Base-by-base conservation (phyloP, 1,284 basidiomycete species). In the Marasmius sp. region DNA sequence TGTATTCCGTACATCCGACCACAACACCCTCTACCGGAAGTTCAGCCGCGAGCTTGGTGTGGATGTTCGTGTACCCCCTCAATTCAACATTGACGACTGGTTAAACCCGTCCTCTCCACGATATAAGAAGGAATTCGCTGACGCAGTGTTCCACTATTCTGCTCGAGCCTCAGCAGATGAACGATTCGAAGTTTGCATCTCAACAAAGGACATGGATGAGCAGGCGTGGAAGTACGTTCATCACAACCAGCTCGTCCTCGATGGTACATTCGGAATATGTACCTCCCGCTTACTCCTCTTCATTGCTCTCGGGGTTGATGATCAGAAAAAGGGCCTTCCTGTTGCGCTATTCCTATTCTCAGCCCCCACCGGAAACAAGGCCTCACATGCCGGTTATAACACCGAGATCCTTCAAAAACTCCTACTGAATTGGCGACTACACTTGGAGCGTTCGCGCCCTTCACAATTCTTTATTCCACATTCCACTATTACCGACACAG, bases 181-280 rank as follows among this genome's bases (percentile, higher is more conserved):
- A 8, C 65, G 72, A 0, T 67, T 77, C 58, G 64, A 69, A 48
- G 53, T 70, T 37, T 62, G 58, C 55, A 50, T 77, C 10, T 57
- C 71, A 0, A 77, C 75, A 1, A 38, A 41, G 2, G 71, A 76
- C 34, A 78, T 78, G 77, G 61, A 71, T 7, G 64, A 70, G 6
- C 74, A 72, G 1, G 69, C 76, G 0, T 75, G 75, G 73, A 67
- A 70, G 49, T 74, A 74, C 59, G 70, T 54, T 1, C 74, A 78
- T 57, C 47, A 66, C 0, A 54, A 52, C 4, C 76, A 78, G 62
- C 63, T 78, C 3, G 65, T 78, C 16, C 64, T 79, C 14, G 76
- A 79, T 62, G 76, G 77, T 0, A 79, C 76, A 3, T 79, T 79
- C 63, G 75, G 77, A 0, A 53, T 79, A 10, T 76, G 75, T 51